These are phyloP conservation scores for Phyllosticta paracitricarpa DNA, from an alignment of 2,329 filamentous ascomycete species.

Conservation along the genomic window DNA sequence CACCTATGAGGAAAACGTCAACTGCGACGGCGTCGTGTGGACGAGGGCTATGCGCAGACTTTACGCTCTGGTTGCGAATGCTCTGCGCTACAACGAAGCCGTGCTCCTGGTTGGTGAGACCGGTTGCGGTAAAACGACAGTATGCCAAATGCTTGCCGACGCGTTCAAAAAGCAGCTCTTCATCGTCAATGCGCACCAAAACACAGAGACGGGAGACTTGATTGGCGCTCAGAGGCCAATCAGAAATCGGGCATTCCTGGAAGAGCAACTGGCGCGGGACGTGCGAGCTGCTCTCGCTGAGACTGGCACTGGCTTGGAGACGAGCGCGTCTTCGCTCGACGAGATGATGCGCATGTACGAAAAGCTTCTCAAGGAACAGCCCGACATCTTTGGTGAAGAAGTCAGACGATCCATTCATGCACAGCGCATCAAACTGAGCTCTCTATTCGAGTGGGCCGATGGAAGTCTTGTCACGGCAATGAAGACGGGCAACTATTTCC, in stretches of 20 bases:
- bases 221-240: slow-evolving; percentile 92
- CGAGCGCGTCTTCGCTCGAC: slow-evolving; percentile 6
- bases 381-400: slow-evolving; percentile 37
- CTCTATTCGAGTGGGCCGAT: slow-evolving; percentile 93
- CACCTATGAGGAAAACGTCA: slow-evolving; percentile 19
- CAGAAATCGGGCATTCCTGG: slow-evolving; percentile 67
- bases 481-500: slow-evolving; percentile 79
- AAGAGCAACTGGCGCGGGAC: slow-evolving; percentile 55
- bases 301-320: neutral
- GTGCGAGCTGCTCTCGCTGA: slow-evolving; percentile 35
- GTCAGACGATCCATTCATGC: slow-evolving; percentile 18
- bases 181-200: slow-evolving; percentile 95
- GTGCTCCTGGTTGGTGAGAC: slow-evolving; percentile 93
- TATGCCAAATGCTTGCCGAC: slow-evolving; percentile 85
- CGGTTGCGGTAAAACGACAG: slow-evolving; percentile 93
- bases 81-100: slow-evolving; percentile 82
- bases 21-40: slow-evolving; percentile 59
- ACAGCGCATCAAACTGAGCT: slow-evolving; percentile 55
- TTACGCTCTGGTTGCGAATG: slow-evolving; percentile 79
- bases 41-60: slow-evolving; percentile 88
- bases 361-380: slow-evolving; percentile 35
- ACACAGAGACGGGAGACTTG: slow-evolving; percentile 92
- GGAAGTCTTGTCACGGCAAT: slow-evolving; percentile 90
- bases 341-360: slow-evolving; percentile 52
- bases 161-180: slow-evolving; percentile 66